Percentiles rank a stretch among this genome's conserved stretches.
These are phyloP conservation scores for Conticribra weissflogii DNA, from an alignment of 108 stramenopile genomes.

Conservation along the genomic window DNA sequence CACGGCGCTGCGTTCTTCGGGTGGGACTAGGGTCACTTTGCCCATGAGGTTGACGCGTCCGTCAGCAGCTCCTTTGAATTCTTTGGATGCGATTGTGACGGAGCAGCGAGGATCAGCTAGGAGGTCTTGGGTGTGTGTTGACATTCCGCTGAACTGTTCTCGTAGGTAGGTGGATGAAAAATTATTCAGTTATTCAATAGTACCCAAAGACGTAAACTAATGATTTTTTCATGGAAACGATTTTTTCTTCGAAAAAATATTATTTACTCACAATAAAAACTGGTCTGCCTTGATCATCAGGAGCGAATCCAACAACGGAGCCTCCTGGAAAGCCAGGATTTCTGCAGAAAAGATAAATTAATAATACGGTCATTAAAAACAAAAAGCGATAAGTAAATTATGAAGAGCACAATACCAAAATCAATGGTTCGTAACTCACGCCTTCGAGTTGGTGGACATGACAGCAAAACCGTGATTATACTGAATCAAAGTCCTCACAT, in stretches of 20 bases:
- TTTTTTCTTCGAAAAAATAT: too few relatives aligned
- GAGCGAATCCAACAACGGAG: constrained; percentile 93
- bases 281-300: constrained; percentile 90
- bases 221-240: too few relatives aligned
- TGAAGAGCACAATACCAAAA: too few relatives aligned
- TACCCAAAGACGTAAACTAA: too few relatives aligned
- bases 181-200: too few relatives aligned
- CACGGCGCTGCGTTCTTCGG: constrained; percentile 60
- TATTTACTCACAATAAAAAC: constrained; percentile 62
- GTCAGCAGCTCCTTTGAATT: constrained; percentile 95
- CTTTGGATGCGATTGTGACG: constrained; percentile 88
- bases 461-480: constrained; percentile 92
- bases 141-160: constrained; percentile 85
- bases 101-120: constrained; percentile 79
- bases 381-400: too few relatives aligned
- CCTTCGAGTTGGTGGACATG: constrained; percentile 83
- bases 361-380: too few relatives aligned
- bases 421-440: too few relatives aligned
- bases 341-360: constrained; percentile 22
- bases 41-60: constrained; percentile 95
- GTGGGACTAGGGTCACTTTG: constrained; percentile 56
- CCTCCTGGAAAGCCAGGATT: constrained; percentile 90
- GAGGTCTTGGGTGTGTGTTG: constrained; percentile 90
- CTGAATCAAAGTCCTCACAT: constrained; percentile 79
- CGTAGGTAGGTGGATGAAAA: not conserved